phyloP scores from a whole-genome alignment of 2,329 filamentous ascomycete genomes.

The Fusarium sambucinum region DNA sequence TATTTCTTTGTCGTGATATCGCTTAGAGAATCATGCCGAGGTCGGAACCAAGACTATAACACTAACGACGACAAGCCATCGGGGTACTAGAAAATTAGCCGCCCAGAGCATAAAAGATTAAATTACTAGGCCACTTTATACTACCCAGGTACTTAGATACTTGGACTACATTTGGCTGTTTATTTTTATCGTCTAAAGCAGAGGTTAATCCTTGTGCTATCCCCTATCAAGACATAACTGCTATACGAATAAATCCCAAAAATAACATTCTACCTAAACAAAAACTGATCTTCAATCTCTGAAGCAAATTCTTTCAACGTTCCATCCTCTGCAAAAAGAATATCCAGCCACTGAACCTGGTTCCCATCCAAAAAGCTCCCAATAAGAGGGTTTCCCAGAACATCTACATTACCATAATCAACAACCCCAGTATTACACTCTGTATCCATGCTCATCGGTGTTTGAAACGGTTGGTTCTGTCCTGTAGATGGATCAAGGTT shows the following conservation, averaged over 20 bases:
- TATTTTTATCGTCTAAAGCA: too few relatives aligned
- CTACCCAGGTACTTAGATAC: too few relatives aligned
- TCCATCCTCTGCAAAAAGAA: conserved; percentile 45
- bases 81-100: too few relatives aligned
- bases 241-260: too few relatives aligned
- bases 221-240: too few relatives aligned
- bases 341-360: conserved; percentile 45
- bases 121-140: too few relatives aligned
- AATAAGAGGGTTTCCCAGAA: conserved; percentile 46
- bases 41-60: too few relatives aligned
- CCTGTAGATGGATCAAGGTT: neutral
- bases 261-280: conserved; percentile 24
- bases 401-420: conserved; percentile 39
- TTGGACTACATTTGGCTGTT: too few relatives aligned
- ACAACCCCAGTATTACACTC: conserved; percentile 3
- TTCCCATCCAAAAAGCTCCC: conserved; percentile 48
- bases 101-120: too few relatives aligned
- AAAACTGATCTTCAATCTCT: conserved; percentile 47
- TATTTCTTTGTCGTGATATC: neutral
- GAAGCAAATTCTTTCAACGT: conserved; percentile 45
- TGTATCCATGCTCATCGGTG: conserved; percentile 12
- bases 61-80: too few relatives aligned
- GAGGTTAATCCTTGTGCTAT: too few relatives aligned
- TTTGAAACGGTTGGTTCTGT: conserved; percentile 4
- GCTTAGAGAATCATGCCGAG: neutral